Evolutionary conservation across 192 early-diverging fungal genomes (phyloP).

Genomic region (Backusella circina): DNA sequence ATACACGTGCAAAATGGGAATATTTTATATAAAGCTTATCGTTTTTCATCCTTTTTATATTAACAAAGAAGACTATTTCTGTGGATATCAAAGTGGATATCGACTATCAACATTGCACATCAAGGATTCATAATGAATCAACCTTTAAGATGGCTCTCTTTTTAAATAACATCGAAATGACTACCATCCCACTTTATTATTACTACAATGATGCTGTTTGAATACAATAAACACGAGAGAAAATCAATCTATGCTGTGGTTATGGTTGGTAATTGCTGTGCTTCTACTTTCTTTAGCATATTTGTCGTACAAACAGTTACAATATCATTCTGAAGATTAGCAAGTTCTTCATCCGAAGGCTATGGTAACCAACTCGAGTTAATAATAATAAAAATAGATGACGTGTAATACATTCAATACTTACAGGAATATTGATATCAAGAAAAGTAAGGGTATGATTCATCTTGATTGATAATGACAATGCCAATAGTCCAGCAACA

Average conservation of each 20-base stretch:
- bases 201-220: no score
- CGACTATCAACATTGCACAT: no score
- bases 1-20: background rate
- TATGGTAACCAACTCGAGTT: background rate
- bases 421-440: slow-evolving; percentile 51
- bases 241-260: background rate
- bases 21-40: background rate
- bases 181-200: no score
- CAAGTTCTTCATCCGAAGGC: slow-evolving; percentile 28
- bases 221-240: no score
- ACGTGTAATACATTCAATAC: slow-evolving; percentile 24
- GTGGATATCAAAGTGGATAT: no score
- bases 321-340: slow-evolving; percentile 33
- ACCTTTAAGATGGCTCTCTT: no score
- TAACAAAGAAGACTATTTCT: no score
- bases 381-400: background rate
- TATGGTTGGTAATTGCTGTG: background rate
- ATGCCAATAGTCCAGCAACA: slow-evolving; percentile 79
- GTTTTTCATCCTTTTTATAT: no score
- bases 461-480: slow-evolving; percentile 77
- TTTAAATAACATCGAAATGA: no score
- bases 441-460: slow-evolving; percentile 64
- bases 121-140: no score
- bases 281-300: slow-evolving; percentile 19
- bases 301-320: slow-evolving; percentile 36